Percentiles rank a stretch among this genome's conserved stretches.
Conservation (phyloP, 768 basidiomycete species). For the Suillus alpinus region DNA sequence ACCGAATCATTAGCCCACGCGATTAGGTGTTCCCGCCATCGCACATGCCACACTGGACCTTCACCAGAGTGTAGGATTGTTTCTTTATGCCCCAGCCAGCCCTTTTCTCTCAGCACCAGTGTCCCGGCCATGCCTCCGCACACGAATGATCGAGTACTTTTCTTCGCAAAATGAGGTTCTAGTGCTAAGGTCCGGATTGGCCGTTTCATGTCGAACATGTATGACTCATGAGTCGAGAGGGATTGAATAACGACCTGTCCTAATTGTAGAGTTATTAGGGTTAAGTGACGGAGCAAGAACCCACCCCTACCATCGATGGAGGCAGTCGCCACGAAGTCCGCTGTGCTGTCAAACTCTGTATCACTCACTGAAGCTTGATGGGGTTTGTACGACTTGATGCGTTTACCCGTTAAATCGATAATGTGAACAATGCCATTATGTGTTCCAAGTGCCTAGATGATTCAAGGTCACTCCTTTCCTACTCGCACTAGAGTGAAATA, state of each 20-base stretch:
- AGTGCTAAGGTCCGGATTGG: constrained; percentile 88
- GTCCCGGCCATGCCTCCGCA: constrained; percentile 91
- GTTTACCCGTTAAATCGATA: constrained; percentile 71
- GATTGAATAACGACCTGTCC: constrained; percentile 92
- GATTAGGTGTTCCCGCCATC: constrained; percentile 84
- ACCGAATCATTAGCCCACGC: constrained; percentile 97
- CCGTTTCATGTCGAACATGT: constrained; percentile 86
- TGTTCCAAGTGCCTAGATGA: constrained; percentile 78
- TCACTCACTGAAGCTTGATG: constrained; percentile 87
- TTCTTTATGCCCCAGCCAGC: constrained; percentile 95
- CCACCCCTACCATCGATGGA: constrained; percentile 81
- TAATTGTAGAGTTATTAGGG: constrained; percentile 29
- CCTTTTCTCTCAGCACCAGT: constrained; percentile 87
- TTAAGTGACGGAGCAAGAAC: neutral
- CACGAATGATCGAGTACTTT: constrained; percentile 73
- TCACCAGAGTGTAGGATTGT: constrained; percentile 79
- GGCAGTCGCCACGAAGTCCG: constrained; percentile 88
- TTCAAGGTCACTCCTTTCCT: neutral
- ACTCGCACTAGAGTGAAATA: neutral
- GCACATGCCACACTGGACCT: constrained; percentile 90
- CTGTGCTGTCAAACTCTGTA: constrained; percentile 78
- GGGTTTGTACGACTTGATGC: constrained; percentile 86
- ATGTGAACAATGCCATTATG: constrained; percentile 92
- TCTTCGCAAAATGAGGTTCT: constrained; percentile 87
- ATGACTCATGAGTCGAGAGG: constrained; percentile 71